These are phyloP conservation scores for Monosporascus ibericus DNA, from an alignment of 2,329 filamentous ascomycete species.

Conservation along the genomic window DNA sequence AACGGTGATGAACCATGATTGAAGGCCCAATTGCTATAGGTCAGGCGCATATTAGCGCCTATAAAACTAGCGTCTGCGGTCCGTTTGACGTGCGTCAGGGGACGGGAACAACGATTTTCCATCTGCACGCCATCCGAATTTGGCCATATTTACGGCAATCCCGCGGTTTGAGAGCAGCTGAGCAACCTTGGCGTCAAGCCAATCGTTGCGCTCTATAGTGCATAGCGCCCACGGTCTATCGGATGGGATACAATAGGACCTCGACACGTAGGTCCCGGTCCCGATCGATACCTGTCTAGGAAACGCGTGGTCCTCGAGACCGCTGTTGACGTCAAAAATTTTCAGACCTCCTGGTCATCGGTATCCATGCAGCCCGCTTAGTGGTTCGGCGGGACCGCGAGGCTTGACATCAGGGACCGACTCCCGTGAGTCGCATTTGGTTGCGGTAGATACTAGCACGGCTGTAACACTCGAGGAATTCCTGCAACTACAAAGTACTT, in stretches of 20 bases:
- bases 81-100: background rate
- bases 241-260: background rate
- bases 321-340: background rate
- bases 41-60: background rate
- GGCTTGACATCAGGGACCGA: too few species aligned
- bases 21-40: background rate
- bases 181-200: slow-evolving; percentile 12
- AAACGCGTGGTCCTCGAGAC: background rate
- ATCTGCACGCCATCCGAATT: slow-evolving; percentile 12
- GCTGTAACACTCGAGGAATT: too few species aligned
- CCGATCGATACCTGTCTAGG: background rate
- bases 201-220: background rate
- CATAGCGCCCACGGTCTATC: background rate
- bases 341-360: too few species aligned
- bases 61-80: too few species aligned
- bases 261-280: background rate
- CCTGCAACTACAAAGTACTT: too few species aligned
- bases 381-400: too few species aligned
- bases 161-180: slow-evolving; percentile 20
- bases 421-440: too few species aligned
- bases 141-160: slow-evolving; percentile 15
- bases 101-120: slow-evolving; percentile 6
- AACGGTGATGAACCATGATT: background rate
- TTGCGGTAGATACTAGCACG: too few species aligned
- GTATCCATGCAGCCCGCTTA: too few species aligned